A percentile compares a stretch with the other conserved stretches of the same genome.
Evolutionary conservation across 495 filamentous ascomycete species (phyloP).

Genomic region (Penicillium chermesinum): DNA sequence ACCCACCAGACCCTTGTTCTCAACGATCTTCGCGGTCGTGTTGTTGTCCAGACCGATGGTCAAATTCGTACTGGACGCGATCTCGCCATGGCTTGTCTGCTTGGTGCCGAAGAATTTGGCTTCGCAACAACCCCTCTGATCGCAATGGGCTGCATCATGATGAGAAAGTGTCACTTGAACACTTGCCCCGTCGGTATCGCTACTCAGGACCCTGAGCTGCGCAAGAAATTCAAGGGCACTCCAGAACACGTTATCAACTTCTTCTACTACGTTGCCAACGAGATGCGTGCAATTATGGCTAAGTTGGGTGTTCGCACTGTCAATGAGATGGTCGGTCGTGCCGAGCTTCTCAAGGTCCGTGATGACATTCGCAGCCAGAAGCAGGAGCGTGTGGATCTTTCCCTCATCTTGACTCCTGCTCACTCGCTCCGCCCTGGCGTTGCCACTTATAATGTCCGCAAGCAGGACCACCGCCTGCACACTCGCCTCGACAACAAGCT

Average conservation of each 20-base stretch:
- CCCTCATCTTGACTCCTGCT: constrained; percentile 91
- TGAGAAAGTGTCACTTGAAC: constrained; percentile 70
- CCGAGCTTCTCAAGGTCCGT: constrained; percentile 78
- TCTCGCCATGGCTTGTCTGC: constrained; percentile 91
- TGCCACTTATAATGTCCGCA: constrained; percentile 97
- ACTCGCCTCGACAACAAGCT: constrained; percentile 97
- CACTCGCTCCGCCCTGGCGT: constrained; percentile 95
- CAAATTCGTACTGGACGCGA: constrained; percentile 93
- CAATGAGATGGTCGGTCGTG: constrained; percentile 98
- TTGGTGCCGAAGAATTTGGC: constrained; percentile 96
- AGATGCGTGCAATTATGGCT: constrained; percentile 97
- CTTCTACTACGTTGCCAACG: constrained; percentile 98
- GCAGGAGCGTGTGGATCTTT: constrained; percentile 90
- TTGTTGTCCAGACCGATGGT: constrained; percentile 96
- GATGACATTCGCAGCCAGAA: constrained; percentile 87
- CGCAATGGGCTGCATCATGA: constrained; percentile 96
- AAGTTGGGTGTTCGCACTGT: constrained; percentile 90
- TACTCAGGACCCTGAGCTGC: constrained; percentile 90
- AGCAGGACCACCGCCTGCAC: constrained; percentile 94
- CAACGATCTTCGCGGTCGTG: constrained; percentile 94
- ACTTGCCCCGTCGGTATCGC: constrained; percentile 97
- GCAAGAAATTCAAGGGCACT: constrained; percentile 90
- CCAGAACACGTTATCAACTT: constrained; percentile 99
- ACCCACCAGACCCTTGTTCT: constrained; percentile 98
- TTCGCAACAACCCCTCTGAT: constrained; percentile 98